These are phyloP conservation scores for Hypoxylon fuscum DNA, from an alignment of 495 filamentous ascomycete species.

Conservation along the genomic window DNA sequence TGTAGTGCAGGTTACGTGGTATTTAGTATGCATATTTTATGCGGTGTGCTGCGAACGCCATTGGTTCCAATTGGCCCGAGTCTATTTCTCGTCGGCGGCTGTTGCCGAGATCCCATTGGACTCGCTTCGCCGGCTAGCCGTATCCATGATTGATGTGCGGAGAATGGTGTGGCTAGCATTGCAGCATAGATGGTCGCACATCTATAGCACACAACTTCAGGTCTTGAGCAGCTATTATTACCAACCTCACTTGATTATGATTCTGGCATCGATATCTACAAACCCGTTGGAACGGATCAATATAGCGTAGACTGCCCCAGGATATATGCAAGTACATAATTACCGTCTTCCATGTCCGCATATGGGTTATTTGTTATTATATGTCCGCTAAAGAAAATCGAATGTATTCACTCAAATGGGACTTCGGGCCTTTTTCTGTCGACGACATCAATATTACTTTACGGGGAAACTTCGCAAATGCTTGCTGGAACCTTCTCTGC, in stretches of 20 bases:
- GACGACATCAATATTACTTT: conserved; percentile 9
- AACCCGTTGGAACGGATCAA: neutral
- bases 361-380: conserved; percentile 3
- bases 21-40: conserved; percentile 24
- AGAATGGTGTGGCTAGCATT: conserved; percentile 21
- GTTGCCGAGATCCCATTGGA: conserved; percentile 38
- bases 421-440: conserved; percentile 28
- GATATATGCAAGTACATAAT: neutral
- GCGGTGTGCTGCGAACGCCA: conserved; percentile 25
- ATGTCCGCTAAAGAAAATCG: conserved; percentile 19
- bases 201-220: no score
- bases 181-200: no score
- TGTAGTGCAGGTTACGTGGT: conserved; percentile 3
- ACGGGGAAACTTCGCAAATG: conserved; percentile 10
- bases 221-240: no score
- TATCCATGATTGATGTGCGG: conserved; percentile 21
- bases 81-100: conserved; percentile 41
- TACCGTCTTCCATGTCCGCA: neutral
- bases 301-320: neutral
- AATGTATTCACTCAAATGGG: no score
- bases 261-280: conserved; percentile 1
- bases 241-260: conserved; percentile 20
- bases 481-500: neutral
- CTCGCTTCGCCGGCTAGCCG: conserved; percentile 35
- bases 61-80: conserved; percentile 17